A percentile compares a stretch with the other conserved stretches of the same genome.
phyloP scores from a whole-genome alignment of 352 stramenopile species.

The Aphanomyces cochlioides region DNA sequence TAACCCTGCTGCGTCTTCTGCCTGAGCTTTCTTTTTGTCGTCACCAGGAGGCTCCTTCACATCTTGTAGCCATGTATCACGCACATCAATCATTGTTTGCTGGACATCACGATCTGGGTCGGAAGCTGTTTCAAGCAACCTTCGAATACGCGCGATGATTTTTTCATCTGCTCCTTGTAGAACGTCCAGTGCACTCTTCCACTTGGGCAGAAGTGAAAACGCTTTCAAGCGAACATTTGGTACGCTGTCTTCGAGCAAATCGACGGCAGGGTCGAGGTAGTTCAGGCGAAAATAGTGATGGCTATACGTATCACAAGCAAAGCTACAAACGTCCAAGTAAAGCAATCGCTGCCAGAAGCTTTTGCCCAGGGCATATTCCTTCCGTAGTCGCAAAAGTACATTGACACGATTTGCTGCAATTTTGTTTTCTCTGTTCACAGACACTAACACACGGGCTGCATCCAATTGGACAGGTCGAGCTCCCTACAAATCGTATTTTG shows the following conservation, averaged over 20 bases:
- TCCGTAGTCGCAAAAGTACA: conserved; percentile 59
- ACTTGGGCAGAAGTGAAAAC: conserved; percentile 54
- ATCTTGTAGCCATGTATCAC: conserved; percentile 35
- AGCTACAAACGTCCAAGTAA: conserved; percentile 65
- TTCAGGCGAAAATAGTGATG: conserved; percentile 69
- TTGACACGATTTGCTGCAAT: conserved; percentile 64
- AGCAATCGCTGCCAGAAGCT: conserved; percentile 75
- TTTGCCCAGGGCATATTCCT: conserved; percentile 64
- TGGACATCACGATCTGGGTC: conserved; percentile 70
- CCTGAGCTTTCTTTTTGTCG: conserved; percentile 52
- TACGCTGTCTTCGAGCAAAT: conserved; percentile 66
- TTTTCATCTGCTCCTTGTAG: conserved; percentile 64
- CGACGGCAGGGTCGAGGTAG: conserved; percentile 70
- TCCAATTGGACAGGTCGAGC: conserved; percentile 67
- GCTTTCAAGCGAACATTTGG: conserved; percentile 77
- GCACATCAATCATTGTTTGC: conserved; percentile 45
- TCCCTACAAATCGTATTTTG: conserved; percentile 34
- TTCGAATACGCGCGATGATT: conserved; percentile 60
- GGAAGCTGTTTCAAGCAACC: conserved; percentile 57
- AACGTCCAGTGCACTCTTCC: conserved; percentile 44
- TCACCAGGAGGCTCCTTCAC: not conserved
- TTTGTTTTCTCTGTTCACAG: conserved; percentile 66
- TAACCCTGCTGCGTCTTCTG: conserved; percentile 59
- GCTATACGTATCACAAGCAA: conserved; percentile 61
- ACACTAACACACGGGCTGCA: conserved; percentile 59